These are phyloP conservation scores for Magnaporthiopsis incrustans DNA, from an alignment of 2,329 filamentous ascomycete genomes.

Conservation along the genomic window DNA sequence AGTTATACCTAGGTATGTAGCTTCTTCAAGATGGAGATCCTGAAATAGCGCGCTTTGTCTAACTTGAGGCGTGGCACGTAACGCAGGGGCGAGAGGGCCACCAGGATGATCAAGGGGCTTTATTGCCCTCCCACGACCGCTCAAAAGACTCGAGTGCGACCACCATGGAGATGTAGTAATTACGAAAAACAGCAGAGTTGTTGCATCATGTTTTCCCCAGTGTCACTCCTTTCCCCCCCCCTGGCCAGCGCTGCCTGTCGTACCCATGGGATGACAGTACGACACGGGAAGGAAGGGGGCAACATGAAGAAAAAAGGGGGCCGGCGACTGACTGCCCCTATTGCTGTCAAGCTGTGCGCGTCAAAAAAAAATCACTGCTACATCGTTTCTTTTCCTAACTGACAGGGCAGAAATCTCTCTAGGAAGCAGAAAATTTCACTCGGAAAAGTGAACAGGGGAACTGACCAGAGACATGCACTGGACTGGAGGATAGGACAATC, in stretches of 20 bases:
- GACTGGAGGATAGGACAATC: neutral
- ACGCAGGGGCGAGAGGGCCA: neutral
- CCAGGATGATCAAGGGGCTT: neutral
- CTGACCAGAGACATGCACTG: neutral
- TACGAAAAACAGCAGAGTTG: no score
- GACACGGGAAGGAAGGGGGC: neutral
- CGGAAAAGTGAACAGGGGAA: neutral
- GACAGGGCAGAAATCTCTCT: neutral
- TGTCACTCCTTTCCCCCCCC: neutral
- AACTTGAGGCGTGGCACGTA: neutral
- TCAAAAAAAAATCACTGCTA: neutral
- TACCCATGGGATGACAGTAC: neutral
- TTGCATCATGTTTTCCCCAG: neutral
- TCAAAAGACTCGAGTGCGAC: neutral
- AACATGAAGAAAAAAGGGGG: neutral
- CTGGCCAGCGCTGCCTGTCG: neutral
- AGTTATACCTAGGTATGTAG: no score
- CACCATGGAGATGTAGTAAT: no score
- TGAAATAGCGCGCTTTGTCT: neutral
- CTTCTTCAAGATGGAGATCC: no score
- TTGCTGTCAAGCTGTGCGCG: neutral
- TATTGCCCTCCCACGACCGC: neutral
- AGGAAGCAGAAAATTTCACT: neutral
- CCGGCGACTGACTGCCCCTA: neutral
- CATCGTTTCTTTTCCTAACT: neutral